Evolutionary conservation across 352 stramenopile species (phyloP).

Genomic region (Globisporangium canariense): DNA sequence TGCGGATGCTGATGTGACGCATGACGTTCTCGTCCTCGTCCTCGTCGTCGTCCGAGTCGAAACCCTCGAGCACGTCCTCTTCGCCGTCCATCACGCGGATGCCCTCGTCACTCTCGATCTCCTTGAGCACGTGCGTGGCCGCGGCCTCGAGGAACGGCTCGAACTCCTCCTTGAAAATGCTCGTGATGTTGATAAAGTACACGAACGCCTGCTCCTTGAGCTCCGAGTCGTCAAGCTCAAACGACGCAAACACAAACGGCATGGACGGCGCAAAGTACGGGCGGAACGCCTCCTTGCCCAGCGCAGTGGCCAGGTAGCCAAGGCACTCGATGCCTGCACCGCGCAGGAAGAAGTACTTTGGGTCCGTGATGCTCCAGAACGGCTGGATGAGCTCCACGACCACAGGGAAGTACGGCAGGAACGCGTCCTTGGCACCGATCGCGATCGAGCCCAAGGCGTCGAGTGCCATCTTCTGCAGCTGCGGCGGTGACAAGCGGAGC

Average conservation of each 20-base stretch:
- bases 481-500: conserved; percentile 88
- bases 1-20: conserved; percentile 85
- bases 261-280: conserved; percentile 94
- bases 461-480: conserved; percentile 97
- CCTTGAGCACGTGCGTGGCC: conserved; percentile 63
- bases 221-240: conserved; percentile 93
- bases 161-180: conserved; percentile 98
- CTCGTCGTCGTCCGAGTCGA: conserved; percentile 79
- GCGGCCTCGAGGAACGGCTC: conserved; percentile 87
- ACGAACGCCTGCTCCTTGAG: conserved; percentile 98
- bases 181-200: conserved; percentile 98
- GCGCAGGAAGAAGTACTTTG: conserved; percentile 92
- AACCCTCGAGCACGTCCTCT: conserved; percentile 60
- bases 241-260: conserved; percentile 92
- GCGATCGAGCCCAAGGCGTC: conserved; percentile 95
- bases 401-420: conserved; percentile 93
- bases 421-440: conserved; percentile 96
- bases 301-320: conserved; percentile 96
- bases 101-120: conserved; percentile 76
- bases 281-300: conserved; percentile 94
- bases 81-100: conserved; percentile 72
- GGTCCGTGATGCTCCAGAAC: conserved; percentile 91
- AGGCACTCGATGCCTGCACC: conserved; percentile 97
- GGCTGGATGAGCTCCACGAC: conserved; percentile 85
- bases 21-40: conserved; percentile 66